Evolutionary conservation across 441 rosid genomes (phyloP).

Genomic region (Syzygium syzygioides): DNA sequence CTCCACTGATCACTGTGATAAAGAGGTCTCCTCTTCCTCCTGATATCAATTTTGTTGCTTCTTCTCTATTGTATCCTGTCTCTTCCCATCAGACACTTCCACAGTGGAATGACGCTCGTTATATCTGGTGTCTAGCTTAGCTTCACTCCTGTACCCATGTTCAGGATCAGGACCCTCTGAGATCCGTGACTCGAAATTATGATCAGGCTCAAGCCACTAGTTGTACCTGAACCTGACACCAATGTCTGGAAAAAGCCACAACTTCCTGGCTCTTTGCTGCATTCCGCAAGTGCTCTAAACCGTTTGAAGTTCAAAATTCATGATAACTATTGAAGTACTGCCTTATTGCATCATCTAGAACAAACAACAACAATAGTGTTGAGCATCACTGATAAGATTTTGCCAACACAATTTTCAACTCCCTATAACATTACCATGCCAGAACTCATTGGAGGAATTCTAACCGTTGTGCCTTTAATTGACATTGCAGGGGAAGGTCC

Average conservation of each 20-base stretch:
- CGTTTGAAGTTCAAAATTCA: background rate
- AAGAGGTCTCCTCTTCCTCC: conserved; percentile 23
- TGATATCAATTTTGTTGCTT: background rate
- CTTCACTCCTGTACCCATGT: background rate
- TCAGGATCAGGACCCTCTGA: background rate
- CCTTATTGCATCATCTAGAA: background rate
- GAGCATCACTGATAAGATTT: background rate
- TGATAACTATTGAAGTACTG: background rate
- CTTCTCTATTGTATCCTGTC: background rate
- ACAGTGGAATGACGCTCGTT: background rate
- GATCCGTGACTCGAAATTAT: background rate
- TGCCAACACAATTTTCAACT: background rate
- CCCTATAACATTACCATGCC: background rate
- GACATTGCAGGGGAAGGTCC: conserved; percentile 54
- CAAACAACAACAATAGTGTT: background rate
- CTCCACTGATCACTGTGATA: conserved; percentile 20
- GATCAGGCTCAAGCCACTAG: background rate
- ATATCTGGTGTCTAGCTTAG: background rate
- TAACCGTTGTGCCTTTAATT: background rate
- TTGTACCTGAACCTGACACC: background rate
- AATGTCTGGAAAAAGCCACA: background rate
- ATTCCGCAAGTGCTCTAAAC: conserved; percentile 2
- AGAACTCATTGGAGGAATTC: background rate
- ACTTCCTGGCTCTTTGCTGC: background rate
- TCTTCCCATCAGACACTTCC: background rate